phyloP scores from a whole-genome alignment of 2,329 filamentous ascomycete species.

The Phaeosphaeria sp. region DNA sequence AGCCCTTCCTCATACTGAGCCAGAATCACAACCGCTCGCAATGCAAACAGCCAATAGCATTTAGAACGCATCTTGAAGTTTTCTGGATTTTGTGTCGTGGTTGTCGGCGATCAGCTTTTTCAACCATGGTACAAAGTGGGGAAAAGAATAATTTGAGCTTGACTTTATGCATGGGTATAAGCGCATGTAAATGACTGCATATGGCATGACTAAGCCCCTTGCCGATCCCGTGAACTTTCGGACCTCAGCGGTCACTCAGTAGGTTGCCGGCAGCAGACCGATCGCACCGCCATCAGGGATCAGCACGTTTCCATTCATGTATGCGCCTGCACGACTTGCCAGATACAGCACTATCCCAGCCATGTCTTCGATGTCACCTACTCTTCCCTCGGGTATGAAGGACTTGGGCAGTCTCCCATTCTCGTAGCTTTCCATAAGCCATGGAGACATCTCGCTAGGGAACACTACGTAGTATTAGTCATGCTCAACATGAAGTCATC shows the following conservation, averaged over 20 bases:
- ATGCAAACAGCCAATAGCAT: no score
- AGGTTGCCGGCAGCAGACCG: conserved; percentile 30
- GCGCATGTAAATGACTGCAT: no score
- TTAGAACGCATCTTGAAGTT: no score
- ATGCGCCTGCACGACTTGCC: conserved; percentile 58
- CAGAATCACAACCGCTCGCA: neutral
- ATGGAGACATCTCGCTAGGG: conserved; percentile 9
- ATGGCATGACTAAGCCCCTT: neutral
- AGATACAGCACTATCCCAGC: conserved; percentile 59
- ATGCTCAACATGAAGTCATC: neutral
- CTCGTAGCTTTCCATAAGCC: neutral
- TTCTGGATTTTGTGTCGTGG: neutral
- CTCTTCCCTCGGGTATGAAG: conserved; percentile 49
- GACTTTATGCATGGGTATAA: neutral
- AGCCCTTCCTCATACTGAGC: neutral
- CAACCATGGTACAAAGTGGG: neutral
- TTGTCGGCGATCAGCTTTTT: no score
- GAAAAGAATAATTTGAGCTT: neutral
- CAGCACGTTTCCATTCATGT: conserved; percentile 60
- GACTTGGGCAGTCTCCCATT: conserved; percentile 1
- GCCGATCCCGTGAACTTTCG: neutral
- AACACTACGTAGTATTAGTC: conserved; percentile 4
- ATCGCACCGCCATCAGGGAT: conserved; percentile 53
- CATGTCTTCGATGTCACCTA: conserved; percentile 54
- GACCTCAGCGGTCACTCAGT: conserved; percentile 12